phyloP scores from a whole-genome alignment of 306 rosid species.

The Cucurbita pepo region DNA sequence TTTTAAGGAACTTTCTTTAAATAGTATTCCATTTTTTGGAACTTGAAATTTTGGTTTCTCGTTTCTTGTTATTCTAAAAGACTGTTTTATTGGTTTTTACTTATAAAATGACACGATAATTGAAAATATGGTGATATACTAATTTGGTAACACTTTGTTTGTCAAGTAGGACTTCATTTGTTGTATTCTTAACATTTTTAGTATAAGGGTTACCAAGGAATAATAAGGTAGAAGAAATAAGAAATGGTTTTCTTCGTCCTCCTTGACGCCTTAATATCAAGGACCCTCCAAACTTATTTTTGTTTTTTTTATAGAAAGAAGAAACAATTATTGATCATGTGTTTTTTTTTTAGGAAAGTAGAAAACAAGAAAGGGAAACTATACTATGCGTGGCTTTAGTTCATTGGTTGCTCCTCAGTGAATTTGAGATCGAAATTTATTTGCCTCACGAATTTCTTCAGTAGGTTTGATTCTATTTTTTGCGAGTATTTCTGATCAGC shows the following conservation, averaged over 20 bases:
- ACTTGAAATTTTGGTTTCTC: neutral
- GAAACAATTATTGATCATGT: no score
- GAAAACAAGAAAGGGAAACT: neutral
- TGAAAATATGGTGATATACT: neutral
- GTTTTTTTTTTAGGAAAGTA: no score
- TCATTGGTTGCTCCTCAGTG: neutral
- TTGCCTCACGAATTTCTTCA: neutral
- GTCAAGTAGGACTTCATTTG: neutral
- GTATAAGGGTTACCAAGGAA: neutral
- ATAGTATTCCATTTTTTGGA: no score
- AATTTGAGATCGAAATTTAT: neutral
- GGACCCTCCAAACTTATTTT: no score
- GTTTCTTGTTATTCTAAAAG: neutral
- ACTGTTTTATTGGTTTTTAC: neutral
- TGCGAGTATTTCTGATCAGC: conserved; percentile 1
- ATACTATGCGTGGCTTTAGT: neutral
- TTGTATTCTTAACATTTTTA: neutral
- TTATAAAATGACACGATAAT: neutral
- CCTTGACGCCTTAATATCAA: no score
- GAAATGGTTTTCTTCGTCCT: neutral
- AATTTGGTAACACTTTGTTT: neutral
- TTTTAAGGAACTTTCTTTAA: neutral
- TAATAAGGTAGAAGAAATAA: neutral
- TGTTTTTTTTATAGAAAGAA: no score
- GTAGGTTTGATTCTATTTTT: neutral